Evolutionary conservation across 2,329 filamentous ascomycete species (phyloP).

Genomic region (Ophiostoma himal-ulmi): DNA sequence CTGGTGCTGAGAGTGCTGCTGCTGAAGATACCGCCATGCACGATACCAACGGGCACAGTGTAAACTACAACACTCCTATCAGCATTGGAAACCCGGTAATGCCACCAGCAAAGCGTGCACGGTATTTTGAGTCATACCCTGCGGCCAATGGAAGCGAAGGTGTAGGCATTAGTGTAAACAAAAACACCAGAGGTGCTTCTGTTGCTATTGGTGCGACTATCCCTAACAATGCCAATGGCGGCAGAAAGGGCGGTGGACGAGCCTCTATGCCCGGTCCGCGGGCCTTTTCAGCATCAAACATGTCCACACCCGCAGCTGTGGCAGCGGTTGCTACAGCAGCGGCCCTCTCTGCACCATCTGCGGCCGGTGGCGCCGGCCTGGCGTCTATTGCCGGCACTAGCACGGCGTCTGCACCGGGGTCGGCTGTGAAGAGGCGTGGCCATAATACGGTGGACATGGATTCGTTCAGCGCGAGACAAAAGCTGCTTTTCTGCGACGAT

Average conservation of each 20-base stretch:
- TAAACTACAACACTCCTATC: neutral
- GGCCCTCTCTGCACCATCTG: neutral
- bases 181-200: neutral
- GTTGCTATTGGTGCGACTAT: conserved; percentile 24
- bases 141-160: neutral
- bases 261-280: conserved; percentile 11
- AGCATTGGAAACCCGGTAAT: conserved; percentile 9
- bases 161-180: neutral
- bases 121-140: conserved; percentile 35
- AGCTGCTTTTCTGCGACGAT: conserved; percentile 54
- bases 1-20: neutral
- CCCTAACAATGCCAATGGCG: conserved; percentile 7
- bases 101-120: conserved; percentile 37
- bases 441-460: conserved; percentile 26
- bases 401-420: neutral
- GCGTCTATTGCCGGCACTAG: neutral
- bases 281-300: neutral
- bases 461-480: conserved; percentile 38
- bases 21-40: neutral
- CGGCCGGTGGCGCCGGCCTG: neutral
- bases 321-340: neutral
- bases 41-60: neutral
- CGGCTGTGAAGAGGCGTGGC: neutral
- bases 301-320: neutral
- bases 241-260: conserved; percentile 6